phyloP scores from a whole-genome alignment of 75 land plant genomes.

The Selaginella tamariscina region DNA sequence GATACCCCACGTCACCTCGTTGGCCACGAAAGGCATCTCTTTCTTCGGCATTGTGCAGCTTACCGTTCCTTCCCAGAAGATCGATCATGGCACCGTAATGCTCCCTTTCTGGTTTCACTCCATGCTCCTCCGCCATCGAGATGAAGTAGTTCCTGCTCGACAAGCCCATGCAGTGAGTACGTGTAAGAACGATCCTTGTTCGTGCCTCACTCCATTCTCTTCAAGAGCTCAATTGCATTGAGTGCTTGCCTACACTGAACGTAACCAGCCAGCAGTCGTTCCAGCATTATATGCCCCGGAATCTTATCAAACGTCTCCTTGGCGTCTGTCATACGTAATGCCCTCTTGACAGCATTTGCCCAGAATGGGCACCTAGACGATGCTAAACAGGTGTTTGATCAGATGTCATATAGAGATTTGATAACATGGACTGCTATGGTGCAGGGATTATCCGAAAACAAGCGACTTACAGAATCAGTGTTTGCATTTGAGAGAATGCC shows the following conservation, averaged over 20 bases:
- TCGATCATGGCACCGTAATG: neutral
- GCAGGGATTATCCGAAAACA: neutral
- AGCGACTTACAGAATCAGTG: neutral
- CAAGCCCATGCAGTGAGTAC: neutral
- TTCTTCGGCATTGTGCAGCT: neutral
- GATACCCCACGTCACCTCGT: neutral
- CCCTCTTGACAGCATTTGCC: neutral
- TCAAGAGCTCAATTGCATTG: neutral
- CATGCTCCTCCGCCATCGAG: neutral
- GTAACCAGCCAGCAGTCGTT: neutral
- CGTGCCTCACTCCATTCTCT: neutral
- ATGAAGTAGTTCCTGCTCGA: neutral
- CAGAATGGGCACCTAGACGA: neutral
- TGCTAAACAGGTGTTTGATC: neutral
- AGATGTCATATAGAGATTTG: neutral
- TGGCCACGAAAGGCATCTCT: neutral
- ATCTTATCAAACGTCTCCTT: neutral
- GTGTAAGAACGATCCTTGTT: neutral
- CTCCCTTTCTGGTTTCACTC: neutral
- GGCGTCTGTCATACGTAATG: neutral
- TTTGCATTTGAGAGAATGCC: neutral
- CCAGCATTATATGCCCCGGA: neutral
- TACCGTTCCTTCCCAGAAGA: neutral
- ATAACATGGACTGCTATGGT: neutral
- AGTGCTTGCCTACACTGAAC: no score